Evolutionary conservation across 2,329 filamentous ascomycete genomes (phyloP).

Genomic region (Penicillium paneum): DNA sequence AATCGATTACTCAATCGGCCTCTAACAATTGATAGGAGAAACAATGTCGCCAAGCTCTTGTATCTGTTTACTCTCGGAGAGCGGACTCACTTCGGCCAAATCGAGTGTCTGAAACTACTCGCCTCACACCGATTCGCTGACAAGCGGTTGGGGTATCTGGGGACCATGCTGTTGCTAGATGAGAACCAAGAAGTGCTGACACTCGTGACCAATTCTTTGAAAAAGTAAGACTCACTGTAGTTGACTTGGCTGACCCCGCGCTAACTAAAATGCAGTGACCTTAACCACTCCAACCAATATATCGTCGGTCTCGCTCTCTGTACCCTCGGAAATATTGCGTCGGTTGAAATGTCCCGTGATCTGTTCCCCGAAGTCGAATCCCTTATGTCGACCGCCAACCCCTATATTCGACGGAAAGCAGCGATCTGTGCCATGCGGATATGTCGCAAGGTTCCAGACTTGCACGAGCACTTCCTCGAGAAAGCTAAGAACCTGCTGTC

Average conservation of each 20-base stretch:
- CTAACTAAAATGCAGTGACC: constrained; percentile 63
- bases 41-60: constrained; percentile 97
- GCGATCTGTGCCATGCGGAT: constrained; percentile 99
- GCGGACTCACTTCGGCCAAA: constrained; percentile 97
- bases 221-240: constrained; percentile 65
- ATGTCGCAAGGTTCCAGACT: constrained; percentile 93
- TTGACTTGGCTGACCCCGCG: neutral
- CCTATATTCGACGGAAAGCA: constrained; percentile 96
- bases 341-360: constrained; percentile 96
- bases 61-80: constrained; percentile 98
- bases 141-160: constrained; percentile 91
- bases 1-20: neutral
- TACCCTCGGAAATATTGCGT: constrained; percentile 95
- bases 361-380: constrained; percentile 94
- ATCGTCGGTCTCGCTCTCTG: constrained; percentile 94
- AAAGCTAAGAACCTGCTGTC: constrained; percentile 85
- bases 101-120: constrained; percentile 96
- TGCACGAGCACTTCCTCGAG: constrained; percentile 95
- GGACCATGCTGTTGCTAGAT: constrained; percentile 91
- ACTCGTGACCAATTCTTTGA: constrained; percentile 92
- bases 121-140: constrained; percentile 97
- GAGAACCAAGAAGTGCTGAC: constrained; percentile 99
- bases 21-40: constrained; percentile 62
- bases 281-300: constrained; percentile 97
- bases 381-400: constrained; percentile 86